These are phyloP conservation scores for Cystobasidium ongulense DNA, from an alignment of 768 basidiomycete genomes.

Conservation along the genomic window DNA sequence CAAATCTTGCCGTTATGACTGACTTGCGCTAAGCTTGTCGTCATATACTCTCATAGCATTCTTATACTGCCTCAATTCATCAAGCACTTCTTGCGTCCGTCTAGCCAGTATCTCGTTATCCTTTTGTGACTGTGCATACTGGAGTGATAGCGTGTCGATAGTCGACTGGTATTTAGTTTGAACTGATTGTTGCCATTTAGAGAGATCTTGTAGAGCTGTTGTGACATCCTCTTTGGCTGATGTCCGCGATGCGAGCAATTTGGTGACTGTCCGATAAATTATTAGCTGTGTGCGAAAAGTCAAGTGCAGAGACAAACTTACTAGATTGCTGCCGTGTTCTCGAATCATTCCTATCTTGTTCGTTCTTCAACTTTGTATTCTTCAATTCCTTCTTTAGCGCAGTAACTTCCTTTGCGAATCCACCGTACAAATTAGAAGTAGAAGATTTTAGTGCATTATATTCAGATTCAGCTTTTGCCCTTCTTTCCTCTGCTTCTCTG, in stretches of 20 bases:
- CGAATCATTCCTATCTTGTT: conserved; percentile 23
- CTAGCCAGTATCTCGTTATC: neutral
- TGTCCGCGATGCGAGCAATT: neutral
- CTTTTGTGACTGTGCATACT: neutral
- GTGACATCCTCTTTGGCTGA: conserved; percentile 19
- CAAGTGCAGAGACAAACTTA: neutral
- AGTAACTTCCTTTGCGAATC: conserved; percentile 9
- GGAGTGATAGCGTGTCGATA: neutral
- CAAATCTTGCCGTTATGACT: neutral
- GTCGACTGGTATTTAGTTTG: neutral
- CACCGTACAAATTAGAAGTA: neutral
- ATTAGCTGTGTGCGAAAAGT: neutral
- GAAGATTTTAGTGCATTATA: conserved; percentile 17
- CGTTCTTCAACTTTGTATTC: neutral
- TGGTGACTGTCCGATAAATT: neutral
- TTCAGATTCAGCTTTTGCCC: conserved; percentile 14
- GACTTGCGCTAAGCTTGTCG: neutral
- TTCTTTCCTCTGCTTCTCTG: conserved; percentile 24
- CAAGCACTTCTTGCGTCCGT: conserved; percentile 17
- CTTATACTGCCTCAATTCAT: conserved; percentile 25
- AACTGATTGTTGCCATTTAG: conserved; percentile 1
- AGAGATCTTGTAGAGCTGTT: neutral
- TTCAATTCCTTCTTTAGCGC: conserved; percentile 12
- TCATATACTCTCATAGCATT: conserved; percentile 23
- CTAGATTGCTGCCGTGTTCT: conserved; percentile 15